Evolutionary conservation across 306 rosid genomes (phyloP).

Genomic region (Ormosia emarginata): DNA sequence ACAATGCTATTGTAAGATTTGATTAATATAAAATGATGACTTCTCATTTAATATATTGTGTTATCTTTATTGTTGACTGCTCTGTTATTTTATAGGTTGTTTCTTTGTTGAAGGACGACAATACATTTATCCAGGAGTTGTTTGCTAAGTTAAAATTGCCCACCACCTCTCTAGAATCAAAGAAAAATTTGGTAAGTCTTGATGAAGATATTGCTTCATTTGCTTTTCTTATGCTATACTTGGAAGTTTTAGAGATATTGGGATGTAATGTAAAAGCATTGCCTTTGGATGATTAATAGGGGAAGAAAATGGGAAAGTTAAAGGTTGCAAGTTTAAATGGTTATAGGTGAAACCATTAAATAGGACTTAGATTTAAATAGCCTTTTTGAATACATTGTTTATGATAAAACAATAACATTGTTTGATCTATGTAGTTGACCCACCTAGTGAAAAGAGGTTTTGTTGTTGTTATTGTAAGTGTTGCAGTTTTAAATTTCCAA

Average conservation of each 20-base stretch:
- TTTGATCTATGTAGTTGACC: too few relatives aligned
- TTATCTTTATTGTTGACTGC: conserved; percentile 21
- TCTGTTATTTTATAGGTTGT: conserved; percentile 58
- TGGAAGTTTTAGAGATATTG: neutral
- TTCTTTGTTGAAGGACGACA: conserved; percentile 86
- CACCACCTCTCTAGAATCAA: conserved; percentile 67
- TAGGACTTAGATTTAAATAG: neutral
- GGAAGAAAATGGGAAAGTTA: neutral
- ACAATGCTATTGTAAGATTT: conserved; percentile 77
- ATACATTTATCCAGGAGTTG: conserved; percentile 86
- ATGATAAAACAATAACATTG: neutral
- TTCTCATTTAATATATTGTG: neutral
- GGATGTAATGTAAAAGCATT: neutral
- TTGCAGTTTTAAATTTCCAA: neutral
- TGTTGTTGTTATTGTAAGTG: neutral
- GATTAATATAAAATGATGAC: neutral
- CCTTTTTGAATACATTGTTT: neutral
- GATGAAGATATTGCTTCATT: conserved; percentile 1
- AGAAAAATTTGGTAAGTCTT: conserved; percentile 75
- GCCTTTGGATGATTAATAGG: neutral
- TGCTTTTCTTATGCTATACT: conserved; percentile 5
- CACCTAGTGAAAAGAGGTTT: neutral
- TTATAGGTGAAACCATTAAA: neutral
- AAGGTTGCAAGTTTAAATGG: neutral
- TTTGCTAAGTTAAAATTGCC: conserved; percentile 75